Evolutionary conservation across 179 eudicot genomes (phyloP).

Genomic region (Corrigiola litoralis): DNA sequence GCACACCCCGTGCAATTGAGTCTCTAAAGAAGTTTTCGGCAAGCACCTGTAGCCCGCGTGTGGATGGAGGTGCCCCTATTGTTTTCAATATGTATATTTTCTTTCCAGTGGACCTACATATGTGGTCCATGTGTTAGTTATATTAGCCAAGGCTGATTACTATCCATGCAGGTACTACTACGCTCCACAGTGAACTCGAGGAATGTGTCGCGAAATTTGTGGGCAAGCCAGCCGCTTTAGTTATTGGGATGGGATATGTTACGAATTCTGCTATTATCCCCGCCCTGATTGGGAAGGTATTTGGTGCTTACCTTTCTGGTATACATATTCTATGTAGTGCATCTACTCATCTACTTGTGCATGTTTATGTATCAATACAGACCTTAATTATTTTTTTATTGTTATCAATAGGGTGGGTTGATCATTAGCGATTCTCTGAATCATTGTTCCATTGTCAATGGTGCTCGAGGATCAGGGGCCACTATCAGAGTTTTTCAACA

Average conservation of each 20-base stretch:
- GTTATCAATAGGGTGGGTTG: conserved; percentile 70
- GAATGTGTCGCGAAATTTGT: conserved; percentile 84
- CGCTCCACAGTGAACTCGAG: conserved; percentile 71
- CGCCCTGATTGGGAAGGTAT: conserved; percentile 79
- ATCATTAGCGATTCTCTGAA: conserved; percentile 95
- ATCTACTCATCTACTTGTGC: no score
- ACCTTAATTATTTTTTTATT: conserved; percentile 7
- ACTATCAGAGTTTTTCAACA: conserved; percentile 80
- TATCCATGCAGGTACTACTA: conserved; percentile 63
- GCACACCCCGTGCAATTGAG: conserved; percentile 89
- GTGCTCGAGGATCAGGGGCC: conserved; percentile 98
- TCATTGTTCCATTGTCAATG: conserved; percentile 90
- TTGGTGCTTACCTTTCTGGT: background rate
- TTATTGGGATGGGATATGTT: conserved; percentile 93
- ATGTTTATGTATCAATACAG: background rate
- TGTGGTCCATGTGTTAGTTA: background rate
- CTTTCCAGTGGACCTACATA: background rate
- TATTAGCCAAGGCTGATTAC: conserved; percentile 11
- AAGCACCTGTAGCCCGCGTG: conserved; percentile 93
- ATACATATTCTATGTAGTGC: background rate
- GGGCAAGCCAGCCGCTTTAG: conserved; percentile 87
- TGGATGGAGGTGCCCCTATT: conserved; percentile 78
- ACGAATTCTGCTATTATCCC: conserved; percentile 96
- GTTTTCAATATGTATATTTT: background rate
- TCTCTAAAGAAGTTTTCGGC: conserved; percentile 66